Evolutionary conservation across 2,329 filamentous ascomycete species (phyloP).

Genomic region (Fusarium longipes): DNA sequence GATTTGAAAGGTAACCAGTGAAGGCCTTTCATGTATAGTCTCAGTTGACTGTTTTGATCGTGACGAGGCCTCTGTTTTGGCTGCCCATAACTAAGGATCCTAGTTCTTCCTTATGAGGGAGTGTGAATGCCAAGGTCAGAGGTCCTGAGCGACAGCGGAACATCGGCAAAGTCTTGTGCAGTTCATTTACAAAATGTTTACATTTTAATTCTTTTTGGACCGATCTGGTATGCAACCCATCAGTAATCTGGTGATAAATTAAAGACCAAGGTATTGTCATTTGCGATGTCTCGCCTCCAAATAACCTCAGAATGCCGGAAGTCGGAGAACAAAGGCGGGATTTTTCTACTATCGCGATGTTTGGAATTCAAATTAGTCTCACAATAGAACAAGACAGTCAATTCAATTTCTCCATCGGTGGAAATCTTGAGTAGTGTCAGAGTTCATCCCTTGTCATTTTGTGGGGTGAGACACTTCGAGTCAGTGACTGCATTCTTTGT

Average conservation of each 20-base stretch:
- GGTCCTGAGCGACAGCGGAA: no score
- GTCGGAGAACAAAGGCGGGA: background rate
- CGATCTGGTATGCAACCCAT: background rate
- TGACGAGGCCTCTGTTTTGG: background rate
- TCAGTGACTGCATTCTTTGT: background rate
- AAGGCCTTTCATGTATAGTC: background rate
- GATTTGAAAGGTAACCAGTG: background rate
- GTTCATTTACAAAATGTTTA: background rate
- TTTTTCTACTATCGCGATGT: background rate
- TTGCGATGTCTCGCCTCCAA: background rate
- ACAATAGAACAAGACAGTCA: background rate
- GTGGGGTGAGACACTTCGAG: background rate
- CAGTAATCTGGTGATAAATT: background rate
- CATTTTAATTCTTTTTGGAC: accelerated
- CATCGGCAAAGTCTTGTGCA: accelerated
- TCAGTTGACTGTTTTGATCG: background rate
- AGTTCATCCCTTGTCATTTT: background rate
- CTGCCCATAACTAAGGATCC: background rate
- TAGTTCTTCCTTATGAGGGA: background rate
- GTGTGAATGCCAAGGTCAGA: background rate
- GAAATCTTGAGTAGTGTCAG: background rate
- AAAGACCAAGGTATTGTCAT: background rate
- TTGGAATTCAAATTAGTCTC: background rate
- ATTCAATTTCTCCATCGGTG: background rate
- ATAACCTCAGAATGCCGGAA: background rate